Conservation (phyloP, 176 grass and related monocot genomes). For the Zea luxurians region DNA sequence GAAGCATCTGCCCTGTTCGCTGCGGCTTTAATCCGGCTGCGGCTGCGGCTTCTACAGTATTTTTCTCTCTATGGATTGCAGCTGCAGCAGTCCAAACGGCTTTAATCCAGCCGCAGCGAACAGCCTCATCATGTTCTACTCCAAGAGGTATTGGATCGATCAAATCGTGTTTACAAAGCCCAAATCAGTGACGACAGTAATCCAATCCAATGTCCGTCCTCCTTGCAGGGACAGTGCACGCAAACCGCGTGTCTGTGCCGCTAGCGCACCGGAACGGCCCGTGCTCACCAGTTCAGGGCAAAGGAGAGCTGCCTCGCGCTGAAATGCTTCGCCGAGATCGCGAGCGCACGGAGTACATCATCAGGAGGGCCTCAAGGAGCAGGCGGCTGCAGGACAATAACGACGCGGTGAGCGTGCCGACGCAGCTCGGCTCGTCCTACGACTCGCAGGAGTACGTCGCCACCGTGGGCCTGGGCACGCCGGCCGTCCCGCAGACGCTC, state of each 20-base stretch:
- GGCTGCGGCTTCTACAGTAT: too few species aligned
- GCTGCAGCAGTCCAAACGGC: too few species aligned
- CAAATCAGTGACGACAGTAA: not conserved
- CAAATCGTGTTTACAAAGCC: not conserved
- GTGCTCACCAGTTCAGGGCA: not conserved
- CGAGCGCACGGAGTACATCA: not conserved
- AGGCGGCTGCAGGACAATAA: fast-evolving
- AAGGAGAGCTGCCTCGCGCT: too few species aligned
- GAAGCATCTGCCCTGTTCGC: too few species aligned
- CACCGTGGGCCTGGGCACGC: conserved; percentile 6
- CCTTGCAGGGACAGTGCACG: not conserved
- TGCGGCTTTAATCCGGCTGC: too few species aligned
- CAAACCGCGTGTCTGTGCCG: not conserved
- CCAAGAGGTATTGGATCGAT: not conserved
- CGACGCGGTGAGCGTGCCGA: too few species aligned
- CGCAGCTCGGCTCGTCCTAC: too few species aligned
- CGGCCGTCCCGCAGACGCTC: not conserved
- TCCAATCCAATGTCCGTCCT: not conserved
- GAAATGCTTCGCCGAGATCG: not conserved
- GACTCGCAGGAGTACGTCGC: not conserved
- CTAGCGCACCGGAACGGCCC: conserved; percentile 5
- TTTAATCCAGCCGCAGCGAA: too few species aligned
- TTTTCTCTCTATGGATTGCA: too few species aligned
- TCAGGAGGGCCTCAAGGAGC: not conserved
- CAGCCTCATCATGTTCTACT: not conserved